Conservation (phyloP, 2,329 filamentous ascomycete species). For the Aspergillus hiratsukae region DNA sequence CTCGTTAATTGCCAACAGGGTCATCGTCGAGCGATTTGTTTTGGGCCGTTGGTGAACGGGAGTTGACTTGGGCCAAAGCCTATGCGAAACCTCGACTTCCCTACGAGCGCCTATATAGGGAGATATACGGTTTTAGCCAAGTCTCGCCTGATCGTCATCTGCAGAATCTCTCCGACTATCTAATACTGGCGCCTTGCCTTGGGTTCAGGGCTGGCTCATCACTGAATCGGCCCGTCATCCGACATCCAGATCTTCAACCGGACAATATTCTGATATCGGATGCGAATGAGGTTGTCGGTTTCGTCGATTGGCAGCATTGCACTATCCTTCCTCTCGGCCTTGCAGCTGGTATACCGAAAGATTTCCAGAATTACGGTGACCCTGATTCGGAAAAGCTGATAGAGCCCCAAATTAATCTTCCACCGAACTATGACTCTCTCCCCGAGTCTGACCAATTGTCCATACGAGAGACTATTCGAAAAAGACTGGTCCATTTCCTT, state of each 20-base stretch:
- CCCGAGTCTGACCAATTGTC: not conserved
- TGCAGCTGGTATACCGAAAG: conserved; percentile 34
- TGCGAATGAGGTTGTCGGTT: conserved; percentile 27
- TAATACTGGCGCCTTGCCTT: conserved; percentile 10
- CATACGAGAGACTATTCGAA: conserved; percentile 9
- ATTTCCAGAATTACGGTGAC: conserved; percentile 38
- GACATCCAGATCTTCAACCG: conserved; percentile 25
- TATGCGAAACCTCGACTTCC: conserved; percentile 15
- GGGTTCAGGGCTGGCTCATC: conserved; percentile 2
- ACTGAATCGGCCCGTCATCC: conserved; percentile 14
- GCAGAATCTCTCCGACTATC: conserved; percentile 11
- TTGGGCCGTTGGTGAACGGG: conserved; percentile 9
- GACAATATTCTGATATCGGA: conserved; percentile 28
- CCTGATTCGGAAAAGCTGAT: conserved; percentile 14
- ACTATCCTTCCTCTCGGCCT: conserved; percentile 35
- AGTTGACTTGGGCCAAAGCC: conserved; percentile 12
- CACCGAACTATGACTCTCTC: conserved; percentile 12
- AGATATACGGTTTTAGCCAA: conserved; percentile 10
- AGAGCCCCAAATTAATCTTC: conserved; percentile 7
- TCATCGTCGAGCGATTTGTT: conserved; percentile 7
- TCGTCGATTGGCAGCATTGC: conserved; percentile 43
- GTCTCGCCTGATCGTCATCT: conserved; percentile 14
- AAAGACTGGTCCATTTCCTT: conserved; percentile 17
- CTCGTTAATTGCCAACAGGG: conserved; percentile 8
- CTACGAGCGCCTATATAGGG: conserved; percentile 15